phyloP scores from a whole-genome alignment of 352 stramenopile species.

The Globisporangium rhizosaccharum region DNA sequence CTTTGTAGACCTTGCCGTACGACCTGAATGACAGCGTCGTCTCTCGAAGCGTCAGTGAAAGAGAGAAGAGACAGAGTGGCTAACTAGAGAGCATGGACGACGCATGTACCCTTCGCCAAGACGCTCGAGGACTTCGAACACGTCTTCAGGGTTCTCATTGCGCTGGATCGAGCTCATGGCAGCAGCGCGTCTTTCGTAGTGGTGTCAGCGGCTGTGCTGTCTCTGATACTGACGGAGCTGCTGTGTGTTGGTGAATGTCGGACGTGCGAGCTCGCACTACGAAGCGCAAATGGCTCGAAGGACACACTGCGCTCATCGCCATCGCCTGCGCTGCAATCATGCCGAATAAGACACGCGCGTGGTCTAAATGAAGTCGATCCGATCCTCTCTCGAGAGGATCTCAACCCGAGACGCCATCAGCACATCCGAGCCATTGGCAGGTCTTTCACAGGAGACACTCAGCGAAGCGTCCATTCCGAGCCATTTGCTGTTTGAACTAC shows the following conservation, averaged over 20 bases:
- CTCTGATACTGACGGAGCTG: not conserved
- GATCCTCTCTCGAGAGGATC: no score
- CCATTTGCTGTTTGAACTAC: no score
- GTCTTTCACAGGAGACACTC: no score
- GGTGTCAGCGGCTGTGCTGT: not conserved
- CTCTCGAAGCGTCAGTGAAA: not conserved
- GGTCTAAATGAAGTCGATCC: not conserved
- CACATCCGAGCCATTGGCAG: no score
- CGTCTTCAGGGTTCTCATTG: constrained; percentile 58
- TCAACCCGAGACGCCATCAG: no score
- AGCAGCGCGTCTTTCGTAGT: not conserved
- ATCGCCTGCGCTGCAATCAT: not conserved
- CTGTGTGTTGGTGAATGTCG: not conserved
- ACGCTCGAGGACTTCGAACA: constrained; percentile 71
- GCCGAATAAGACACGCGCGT: not conserved
- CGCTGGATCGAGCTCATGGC: constrained; percentile 60
- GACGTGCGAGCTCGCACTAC: not conserved
- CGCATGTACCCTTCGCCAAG: constrained; percentile 58
- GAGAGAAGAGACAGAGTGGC: not conserved
- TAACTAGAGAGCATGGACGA: not conserved
- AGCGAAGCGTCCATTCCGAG: no score
- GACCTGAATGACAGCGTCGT: constrained; percentile 24
- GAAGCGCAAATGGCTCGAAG: not conserved
- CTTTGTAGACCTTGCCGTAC: constrained; percentile 85
- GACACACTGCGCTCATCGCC: not conserved